Conservation (phyloP, 176 grass and related monocot species). For the Aegilops umbellulata region DNA sequence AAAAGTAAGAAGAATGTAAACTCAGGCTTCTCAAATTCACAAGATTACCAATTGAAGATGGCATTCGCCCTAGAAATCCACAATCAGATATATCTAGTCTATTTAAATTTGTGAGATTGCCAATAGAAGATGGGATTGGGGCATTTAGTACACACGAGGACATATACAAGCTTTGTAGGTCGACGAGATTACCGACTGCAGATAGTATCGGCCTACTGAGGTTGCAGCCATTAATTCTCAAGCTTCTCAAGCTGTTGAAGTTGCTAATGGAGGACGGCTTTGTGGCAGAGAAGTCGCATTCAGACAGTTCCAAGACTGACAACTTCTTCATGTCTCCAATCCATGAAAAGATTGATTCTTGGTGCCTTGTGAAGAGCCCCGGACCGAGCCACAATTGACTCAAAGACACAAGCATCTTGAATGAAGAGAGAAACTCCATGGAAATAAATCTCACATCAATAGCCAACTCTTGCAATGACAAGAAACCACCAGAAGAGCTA, state of each 20-base stretch:
- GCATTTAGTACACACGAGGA: rapidly evolving
- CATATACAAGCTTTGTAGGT: conserved; percentile 6
- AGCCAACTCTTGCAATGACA: background rate
- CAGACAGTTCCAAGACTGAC: background rate
- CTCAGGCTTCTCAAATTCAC: background rate
- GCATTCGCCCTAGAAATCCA: background rate
- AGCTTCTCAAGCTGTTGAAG: background rate
- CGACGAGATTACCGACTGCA: background rate
- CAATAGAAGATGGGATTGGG: background rate
- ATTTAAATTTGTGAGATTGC: background rate
- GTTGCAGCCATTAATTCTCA: rapidly evolving
- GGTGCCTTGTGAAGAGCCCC: background rate
- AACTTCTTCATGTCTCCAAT: background rate
- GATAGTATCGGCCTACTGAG: background rate
- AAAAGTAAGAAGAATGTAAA: background rate
- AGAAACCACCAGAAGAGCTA: background rate
- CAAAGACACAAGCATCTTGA: background rate
- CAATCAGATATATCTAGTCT: background rate
- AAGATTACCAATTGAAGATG: background rate
- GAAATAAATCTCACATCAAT: conserved; percentile 19
- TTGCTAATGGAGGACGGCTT: background rate
- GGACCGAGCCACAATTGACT: background rate
- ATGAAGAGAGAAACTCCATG: background rate
- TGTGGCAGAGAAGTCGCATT: background rate
- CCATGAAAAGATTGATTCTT: conserved; percentile 1